These are phyloP conservation scores for Periconia sp. DNA, from an alignment of 2,329 filamentous ascomycete genomes.

Conservation along the genomic window DNA sequence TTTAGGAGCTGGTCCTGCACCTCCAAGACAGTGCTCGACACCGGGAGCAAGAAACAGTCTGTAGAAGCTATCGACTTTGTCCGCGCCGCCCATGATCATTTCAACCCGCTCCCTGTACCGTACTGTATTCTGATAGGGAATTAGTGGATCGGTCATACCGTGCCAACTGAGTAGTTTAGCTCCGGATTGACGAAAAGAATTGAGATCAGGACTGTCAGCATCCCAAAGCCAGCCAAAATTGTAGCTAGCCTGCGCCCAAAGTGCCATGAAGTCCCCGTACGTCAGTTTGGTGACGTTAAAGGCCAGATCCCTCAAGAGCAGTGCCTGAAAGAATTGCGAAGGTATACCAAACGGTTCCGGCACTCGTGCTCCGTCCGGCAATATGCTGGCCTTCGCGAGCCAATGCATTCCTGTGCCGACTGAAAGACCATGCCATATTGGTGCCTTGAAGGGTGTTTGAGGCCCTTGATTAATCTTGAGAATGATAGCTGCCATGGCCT, in stretches of 20 bases:
- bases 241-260: slow-evolving; percentile 24
- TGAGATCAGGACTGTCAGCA: slow-evolving; percentile 29
- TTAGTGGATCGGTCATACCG: slow-evolving; percentile 30
- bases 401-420: slow-evolving; percentile 17
- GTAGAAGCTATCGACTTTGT: slow-evolving; percentile 34
- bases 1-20: slow-evolving; percentile 23
- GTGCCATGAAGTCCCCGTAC: slow-evolving; percentile 15
- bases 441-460: slow-evolving; percentile 11
- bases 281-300: slow-evolving; percentile 23
- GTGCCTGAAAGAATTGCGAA: slow-evolving; percentile 22
- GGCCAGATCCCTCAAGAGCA: slow-evolving; percentile 19
- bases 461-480: slow-evolving; percentile 25
- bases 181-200: slow-evolving; percentile 25
- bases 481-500: slow-evolving; percentile 27
- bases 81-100: slow-evolving; percentile 27
- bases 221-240: slow-evolving; percentile 30
- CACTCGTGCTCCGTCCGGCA: slow-evolving; percentile 21
- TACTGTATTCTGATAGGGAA: slow-evolving; percentile 32
- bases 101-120: slow-evolving; percentile 31
- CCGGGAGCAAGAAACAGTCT: slow-evolving; percentile 40
- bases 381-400: slow-evolving; percentile 18
- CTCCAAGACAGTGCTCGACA: slow-evolving; percentile 29
- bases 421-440: slow-evolving; percentile 17
- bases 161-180: slow-evolving; percentile 39
- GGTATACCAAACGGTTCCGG: slow-evolving; percentile 22